Base-by-base conservation (phyloP, 2,329 filamentous ascomycete genomes). In the Ophiostoma sp. region DNA sequence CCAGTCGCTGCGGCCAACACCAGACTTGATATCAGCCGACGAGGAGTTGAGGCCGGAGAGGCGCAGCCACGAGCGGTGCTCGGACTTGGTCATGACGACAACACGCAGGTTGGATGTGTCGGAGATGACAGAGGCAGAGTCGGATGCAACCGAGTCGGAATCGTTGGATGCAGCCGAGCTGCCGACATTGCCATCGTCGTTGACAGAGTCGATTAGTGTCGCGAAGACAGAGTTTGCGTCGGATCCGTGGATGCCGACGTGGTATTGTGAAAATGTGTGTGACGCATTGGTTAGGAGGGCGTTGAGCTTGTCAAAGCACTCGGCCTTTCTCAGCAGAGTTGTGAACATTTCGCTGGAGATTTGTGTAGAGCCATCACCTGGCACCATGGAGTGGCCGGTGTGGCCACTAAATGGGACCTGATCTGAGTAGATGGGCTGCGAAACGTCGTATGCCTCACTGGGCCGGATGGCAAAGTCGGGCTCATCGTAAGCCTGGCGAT, bases 31-130 rank as follows among this genome's bases (percentile, higher is more conserved):
- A 64, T 27, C 62, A 5, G 41, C 14, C 3, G 62, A 18, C 4
- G 41, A 41, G 8, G 49, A n/a, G 47, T 41, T n/a, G n/a, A 63
- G 55, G 5, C 66, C 44, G 3, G 60, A 41, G 8, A 64, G 45
- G 3, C 45, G 45, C 36, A 42, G 9, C 66, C 66, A 67, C 5
- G 44, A 49, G 36, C 11, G 16, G 38, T 67, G 40, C 60, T 67
- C 66, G 2, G n/a, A 38, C 6, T 16, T n/a, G 4, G 66, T 67
- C 66, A 67, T 67, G 45, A 67, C n/a, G 36, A 67, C 66, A 5
- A 64, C 14, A 11, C 60, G 45, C 2, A 64, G 45, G 14, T 27
- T 45, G 18, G 63, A 63, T 38, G n/a, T 18, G 16, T 41, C 38
- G 2, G 38, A 42, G 7, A 63, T 16, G 6, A 6, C 4, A 8